phyloP scores from a whole-genome alignment of 2,329 filamentous ascomycete genomes.

The Chalaropsis thielavioides region DNA sequence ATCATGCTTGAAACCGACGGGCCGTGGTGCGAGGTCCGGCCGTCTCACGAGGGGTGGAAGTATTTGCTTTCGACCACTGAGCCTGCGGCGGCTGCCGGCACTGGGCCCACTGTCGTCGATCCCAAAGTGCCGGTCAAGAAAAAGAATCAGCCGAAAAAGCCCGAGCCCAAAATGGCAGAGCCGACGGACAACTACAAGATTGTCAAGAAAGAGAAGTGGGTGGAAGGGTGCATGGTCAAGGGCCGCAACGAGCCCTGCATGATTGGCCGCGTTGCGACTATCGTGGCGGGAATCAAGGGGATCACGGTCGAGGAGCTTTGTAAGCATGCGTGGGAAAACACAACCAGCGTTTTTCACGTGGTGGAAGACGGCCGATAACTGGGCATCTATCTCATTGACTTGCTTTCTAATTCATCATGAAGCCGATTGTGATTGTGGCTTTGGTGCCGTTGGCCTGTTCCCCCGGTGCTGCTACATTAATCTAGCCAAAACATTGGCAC shows the following conservation, averaged over 20 bases:
- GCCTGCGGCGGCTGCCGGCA: neutral
- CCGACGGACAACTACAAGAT: slow-evolving; percentile 60
- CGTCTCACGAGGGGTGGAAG: slow-evolving; percentile 72
- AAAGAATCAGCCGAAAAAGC: slow-evolving; percentile 27
- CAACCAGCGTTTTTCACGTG: slow-evolving; percentile 62
- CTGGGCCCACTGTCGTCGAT: slow-evolving; percentile 3
- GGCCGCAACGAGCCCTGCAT: slow-evolving; percentile 84
- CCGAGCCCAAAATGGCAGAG: slow-evolving; percentile 48
- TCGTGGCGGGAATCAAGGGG: slow-evolving; percentile 75
- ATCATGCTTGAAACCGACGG: slow-evolving; percentile 95
- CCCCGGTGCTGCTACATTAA: neutral
- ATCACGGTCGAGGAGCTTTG: slow-evolving; percentile 67
- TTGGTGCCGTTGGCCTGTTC: neutral
- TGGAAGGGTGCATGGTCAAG: slow-evolving; percentile 77
- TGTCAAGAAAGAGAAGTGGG: slow-evolving; percentile 95
- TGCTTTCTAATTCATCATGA: neutral
- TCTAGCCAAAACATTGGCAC: neutral
- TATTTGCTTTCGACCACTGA: slow-evolving; percentile 34
- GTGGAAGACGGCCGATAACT: slow-evolving; percentile 29
- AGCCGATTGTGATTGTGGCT: neutral
- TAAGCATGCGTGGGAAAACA: slow-evolving; percentile 76
- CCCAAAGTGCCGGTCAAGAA: slow-evolving; percentile 19
- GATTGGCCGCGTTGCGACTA: slow-evolving; percentile 75
- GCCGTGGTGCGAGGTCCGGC: slow-evolving; percentile 91
- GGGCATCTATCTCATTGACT: neutral